phyloP scores from a whole-genome alignment of 2,329 filamentous ascomycete genomes.

The Arthroderma sp. region DNA sequence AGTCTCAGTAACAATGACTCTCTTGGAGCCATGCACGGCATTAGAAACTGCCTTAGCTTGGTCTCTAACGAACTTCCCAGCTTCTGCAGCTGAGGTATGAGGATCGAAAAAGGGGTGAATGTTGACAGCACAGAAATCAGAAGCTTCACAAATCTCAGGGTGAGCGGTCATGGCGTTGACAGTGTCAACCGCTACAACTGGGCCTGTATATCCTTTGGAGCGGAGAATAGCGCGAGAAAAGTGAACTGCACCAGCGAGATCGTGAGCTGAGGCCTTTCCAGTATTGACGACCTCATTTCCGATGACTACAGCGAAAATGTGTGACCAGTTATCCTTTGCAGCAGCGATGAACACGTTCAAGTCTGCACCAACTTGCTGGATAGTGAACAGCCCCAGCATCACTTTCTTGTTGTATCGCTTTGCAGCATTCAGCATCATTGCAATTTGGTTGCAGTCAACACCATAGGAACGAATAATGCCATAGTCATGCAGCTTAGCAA shows the following conservation, averaged over 20 bases:
- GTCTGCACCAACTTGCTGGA: constrained; percentile 44
- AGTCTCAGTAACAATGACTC: constrained; percentile 64
- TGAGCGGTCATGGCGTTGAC: constrained; percentile 56
- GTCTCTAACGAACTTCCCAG: constrained; percentile 54
- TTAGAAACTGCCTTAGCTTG: constrained; percentile 41
- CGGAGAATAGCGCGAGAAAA: constrained; percentile 48
- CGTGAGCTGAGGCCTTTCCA: constrained; percentile 40
- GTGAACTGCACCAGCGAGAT: constrained; percentile 38
- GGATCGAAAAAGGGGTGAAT: constrained; percentile 74
- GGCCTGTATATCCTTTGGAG: constrained; percentile 54
- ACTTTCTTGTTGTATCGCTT: constrained; percentile 55
- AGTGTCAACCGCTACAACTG: constrained; percentile 70
- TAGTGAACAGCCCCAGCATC: constrained; percentile 62
- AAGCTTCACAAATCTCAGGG: constrained; percentile 56
- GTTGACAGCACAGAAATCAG: constrained; percentile 72
- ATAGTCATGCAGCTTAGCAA: constrained; percentile 48
- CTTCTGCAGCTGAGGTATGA: constrained; percentile 44
- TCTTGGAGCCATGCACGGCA: constrained; percentile 43
- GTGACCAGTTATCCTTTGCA: constrained; percentile 53
- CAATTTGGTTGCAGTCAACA: constrained; percentile 62
- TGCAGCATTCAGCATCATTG: constrained; percentile 50
- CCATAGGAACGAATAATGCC: constrained; percentile 64
- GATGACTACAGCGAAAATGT: constrained; percentile 59
- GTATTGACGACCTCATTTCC: constrained; percentile 72
- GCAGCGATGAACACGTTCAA: constrained; percentile 50